phyloP scores from a whole-genome alignment of 2,329 filamentous ascomycete species.

The Trichoderma afroharzianum region DNA sequence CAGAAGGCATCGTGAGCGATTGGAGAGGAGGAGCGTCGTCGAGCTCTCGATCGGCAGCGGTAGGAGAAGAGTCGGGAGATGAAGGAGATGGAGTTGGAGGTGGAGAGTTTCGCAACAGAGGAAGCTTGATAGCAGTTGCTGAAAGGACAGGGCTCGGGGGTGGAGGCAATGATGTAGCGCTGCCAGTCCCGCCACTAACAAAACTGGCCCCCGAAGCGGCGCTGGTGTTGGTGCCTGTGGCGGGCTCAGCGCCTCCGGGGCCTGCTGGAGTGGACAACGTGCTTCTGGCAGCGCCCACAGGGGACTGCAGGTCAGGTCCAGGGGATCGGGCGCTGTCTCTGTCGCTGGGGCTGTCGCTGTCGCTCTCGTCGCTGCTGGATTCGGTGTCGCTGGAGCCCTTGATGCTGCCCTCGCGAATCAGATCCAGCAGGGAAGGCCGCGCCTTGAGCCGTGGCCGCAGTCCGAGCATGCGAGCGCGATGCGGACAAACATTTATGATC shows the following conservation, averaged over 20 bases:
- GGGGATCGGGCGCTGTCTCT: background rate
- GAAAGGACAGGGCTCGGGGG: conserved; percentile 20
- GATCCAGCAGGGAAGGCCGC: conserved; percentile 52
- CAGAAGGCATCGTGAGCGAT: conserved; percentile 52
- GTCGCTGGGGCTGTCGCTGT: conserved; percentile 11
- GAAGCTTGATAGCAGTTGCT: conserved; percentile 33
- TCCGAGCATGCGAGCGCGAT: conserved; percentile 45
- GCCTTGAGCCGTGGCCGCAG: conserved; percentile 48
- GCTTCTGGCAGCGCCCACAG: background rate
- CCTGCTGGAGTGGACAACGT: background rate
- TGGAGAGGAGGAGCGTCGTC: conserved; percentile 27
- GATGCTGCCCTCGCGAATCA: conserved; percentile 39
- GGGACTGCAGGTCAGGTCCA: background rate
- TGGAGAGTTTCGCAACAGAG: conserved; percentile 39
- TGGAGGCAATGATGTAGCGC: conserved; percentile 36
- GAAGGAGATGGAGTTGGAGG: conserved; percentile 34
- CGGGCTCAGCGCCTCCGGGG: background rate
- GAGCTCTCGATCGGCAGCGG: conserved; percentile 23
- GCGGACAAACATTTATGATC: background rate
- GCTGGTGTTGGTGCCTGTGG: background rate
- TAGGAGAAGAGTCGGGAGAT: conserved; percentile 28
- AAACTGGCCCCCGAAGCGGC: conserved; percentile 4
- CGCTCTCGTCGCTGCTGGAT: background rate
- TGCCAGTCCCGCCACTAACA: conserved; percentile 15
- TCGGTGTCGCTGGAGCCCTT: conserved; percentile 21